Evolutionary conservation across 1,284 basidiomycete species (phyloP).

Genomic region (Paramarasmius palmivorus): DNA sequence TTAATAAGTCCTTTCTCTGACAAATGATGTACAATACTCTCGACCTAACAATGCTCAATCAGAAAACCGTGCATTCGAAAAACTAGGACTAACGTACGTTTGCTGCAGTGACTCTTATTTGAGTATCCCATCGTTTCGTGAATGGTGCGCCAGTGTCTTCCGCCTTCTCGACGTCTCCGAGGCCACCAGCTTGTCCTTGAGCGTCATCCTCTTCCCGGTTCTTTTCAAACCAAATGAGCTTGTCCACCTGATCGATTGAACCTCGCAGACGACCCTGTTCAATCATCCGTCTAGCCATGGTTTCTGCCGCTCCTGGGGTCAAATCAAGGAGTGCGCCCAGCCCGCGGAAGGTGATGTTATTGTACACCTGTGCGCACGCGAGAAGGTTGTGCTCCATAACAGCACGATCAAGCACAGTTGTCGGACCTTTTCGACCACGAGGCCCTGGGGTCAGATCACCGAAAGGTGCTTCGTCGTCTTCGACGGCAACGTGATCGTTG

Average conservation of each 20-base stretch:
- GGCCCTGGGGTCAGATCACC: conserved; percentile 46
- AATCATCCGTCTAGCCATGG: conserved; percentile 95
- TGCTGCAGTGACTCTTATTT: conserved; percentile 82
- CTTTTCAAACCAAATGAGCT: conserved; percentile 88
- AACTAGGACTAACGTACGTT: conserved; percentile 55
- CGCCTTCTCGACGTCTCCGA: conserved; percentile 84
- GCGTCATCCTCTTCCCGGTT: conserved; percentile 83
- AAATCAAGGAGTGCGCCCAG: conserved; percentile 84
- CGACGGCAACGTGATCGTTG: conserved; percentile 70
- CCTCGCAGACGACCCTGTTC: conserved; percentile 91
- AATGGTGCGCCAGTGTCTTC: conserved; percentile 86
- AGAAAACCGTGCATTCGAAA: conserved; percentile 2
- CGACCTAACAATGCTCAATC: conserved; percentile 50
- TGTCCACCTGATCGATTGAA: conserved; percentile 92
- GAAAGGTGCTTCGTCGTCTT: conserved; percentile 49
- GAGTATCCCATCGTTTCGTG: conserved; percentile 90
- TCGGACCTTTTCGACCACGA: conserved; percentile 77
- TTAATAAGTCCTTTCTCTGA: conserved; percentile 67
- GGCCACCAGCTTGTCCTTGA: conserved; percentile 88
- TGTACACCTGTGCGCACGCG: conserved; percentile 92
- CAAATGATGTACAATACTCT: conserved; percentile 79
- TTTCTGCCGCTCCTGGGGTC: conserved; percentile 87
- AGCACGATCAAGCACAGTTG: conserved; percentile 95
- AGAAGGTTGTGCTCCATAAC: conserved; percentile 98
- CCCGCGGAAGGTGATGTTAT: conserved; percentile 91